These are phyloP conservation scores for Apophysomyces elegans DNA, from an alignment of 371 early-diverging fungal genomes.

Conservation along the genomic window DNA sequence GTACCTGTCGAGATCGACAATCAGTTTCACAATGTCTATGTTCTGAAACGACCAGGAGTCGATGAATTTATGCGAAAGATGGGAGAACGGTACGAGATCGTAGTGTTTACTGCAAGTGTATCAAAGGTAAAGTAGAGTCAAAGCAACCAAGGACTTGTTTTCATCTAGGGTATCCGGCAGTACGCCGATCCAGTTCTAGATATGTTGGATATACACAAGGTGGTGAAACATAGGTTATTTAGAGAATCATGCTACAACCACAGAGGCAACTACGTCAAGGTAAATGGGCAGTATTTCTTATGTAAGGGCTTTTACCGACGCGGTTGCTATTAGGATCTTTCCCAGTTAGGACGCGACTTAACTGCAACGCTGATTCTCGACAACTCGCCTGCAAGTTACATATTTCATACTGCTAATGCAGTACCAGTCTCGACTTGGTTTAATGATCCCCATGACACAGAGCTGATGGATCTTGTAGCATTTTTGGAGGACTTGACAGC, in stretches of 20 bases:
- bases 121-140: constrained; percentile 68
- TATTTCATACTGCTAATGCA: constrained; percentile 94
- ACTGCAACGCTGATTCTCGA: constrained; percentile 78
- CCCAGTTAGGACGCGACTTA: constrained; percentile 78
- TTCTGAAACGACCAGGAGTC: constrained; percentile 91
- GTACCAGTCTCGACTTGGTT: constrained; percentile 95
- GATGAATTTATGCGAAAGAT: constrained; percentile 85
- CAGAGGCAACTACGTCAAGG: constrained; percentile 94
- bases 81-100: constrained; percentile 87
- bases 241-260: constrained; percentile 91
- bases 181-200: constrained; percentile 96
- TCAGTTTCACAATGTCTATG: constrained; percentile 87
- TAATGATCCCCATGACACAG: constrained; percentile 93
- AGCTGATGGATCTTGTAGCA: constrained; percentile 88
- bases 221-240: constrained; percentile 88
- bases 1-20: constrained; percentile 89
- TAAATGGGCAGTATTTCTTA: constrained; percentile 20
- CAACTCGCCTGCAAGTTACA: constrained; percentile 91
- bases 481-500: constrained; percentile 69
- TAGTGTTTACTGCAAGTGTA: constrained; percentile 93
- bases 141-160: not conserved
- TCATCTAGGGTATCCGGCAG: constrained; percentile 31
- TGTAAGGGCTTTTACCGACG: not conserved
- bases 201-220: constrained; percentile 79
- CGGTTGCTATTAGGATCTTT: constrained; percentile 62